These are phyloP conservation scores for Fusarium sp. DNA, from an alignment of 2,329 filamentous ascomycete genomes.

Conservation along the genomic window DNA sequence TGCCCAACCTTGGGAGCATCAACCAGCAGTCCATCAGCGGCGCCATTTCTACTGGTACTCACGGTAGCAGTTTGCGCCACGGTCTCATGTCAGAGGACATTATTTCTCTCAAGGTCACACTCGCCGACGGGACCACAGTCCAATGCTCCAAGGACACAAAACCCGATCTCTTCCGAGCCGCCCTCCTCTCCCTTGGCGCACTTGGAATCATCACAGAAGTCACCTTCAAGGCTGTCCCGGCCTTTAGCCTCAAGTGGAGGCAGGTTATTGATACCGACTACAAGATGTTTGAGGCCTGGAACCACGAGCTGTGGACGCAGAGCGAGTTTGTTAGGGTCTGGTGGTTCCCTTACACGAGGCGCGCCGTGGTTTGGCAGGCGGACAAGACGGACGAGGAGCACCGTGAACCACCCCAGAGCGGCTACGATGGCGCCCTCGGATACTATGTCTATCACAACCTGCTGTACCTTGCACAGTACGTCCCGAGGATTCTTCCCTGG, in stretches of 20 bases:
- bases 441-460: constrained; percentile 94
- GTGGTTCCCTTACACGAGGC: constrained; percentile 95
- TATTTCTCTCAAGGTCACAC: constrained; percentile 79
- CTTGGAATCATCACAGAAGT: constrained; percentile 92
- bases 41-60: constrained; percentile 91
- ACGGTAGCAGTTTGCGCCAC: constrained; percentile 87
- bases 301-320: constrained; percentile 80
- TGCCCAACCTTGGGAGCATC: constrained; percentile 95
- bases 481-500: constrained; percentile 84
- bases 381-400: constrained; percentile 76
- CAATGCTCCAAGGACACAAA: constrained; percentile 77
- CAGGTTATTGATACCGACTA: constrained; percentile 81
- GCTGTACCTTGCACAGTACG: constrained; percentile 80
- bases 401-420: constrained; percentile 72
- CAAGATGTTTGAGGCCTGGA: constrained; percentile 78
- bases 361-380: constrained; percentile 91
- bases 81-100: constrained; percentile 87
- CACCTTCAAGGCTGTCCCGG: constrained; percentile 82
- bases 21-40: constrained; percentile 94
- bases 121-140: constrained; percentile 81
- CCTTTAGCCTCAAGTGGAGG: constrained; percentile 87
- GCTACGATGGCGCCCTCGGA: constrained; percentile 85
- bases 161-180: constrained; percentile 86
- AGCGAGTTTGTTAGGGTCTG: constrained; percentile 93
- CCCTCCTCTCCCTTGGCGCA: constrained; percentile 87